phyloP scores from a whole-genome alignment of 2,329 filamentous ascomycete genomes.

The Colletotrichum scovillei region DNA sequence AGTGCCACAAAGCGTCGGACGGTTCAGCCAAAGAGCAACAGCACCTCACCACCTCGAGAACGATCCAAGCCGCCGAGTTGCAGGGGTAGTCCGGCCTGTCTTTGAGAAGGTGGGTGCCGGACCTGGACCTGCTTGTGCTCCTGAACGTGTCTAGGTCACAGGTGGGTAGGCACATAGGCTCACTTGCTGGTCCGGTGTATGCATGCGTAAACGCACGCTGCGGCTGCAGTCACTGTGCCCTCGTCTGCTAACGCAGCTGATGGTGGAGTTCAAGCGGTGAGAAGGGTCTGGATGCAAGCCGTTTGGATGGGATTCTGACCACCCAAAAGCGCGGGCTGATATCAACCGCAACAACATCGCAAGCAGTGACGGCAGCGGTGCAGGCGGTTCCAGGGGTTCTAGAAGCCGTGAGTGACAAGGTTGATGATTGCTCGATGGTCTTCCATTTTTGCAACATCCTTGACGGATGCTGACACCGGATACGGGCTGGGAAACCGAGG shows the following conservation, averaged over 20 bases:
- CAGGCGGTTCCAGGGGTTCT: constrained; percentile 11
- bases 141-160: neutral
- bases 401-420: constrained; percentile 4
- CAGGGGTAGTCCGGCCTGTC: constrained; percentile 25
- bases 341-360: constrained; percentile 18
- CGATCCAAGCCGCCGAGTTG: constrained; percentile 17
- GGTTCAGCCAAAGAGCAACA: constrained; percentile 24
- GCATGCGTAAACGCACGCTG: constrained; percentile 28
- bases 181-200: constrained; percentile 16
- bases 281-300: constrained; percentile 31
- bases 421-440: neutral
- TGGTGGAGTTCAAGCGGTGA: constrained; percentile 33
- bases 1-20: constrained; percentile 5
- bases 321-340: constrained; percentile 15
- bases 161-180: neutral
- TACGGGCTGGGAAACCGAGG: neutral
- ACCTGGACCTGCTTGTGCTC: constrained; percentile 15
- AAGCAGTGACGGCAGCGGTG: constrained; percentile 7
- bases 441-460: neutral
- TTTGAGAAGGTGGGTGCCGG: constrained; percentile 15
- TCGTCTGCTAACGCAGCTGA: constrained; percentile 26
- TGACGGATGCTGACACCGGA: constrained; percentile 10
- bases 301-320: constrained; percentile 34
- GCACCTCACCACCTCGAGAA: constrained; percentile 12
- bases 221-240: constrained; percentile 33